Conservation (phyloP, 2,329 filamentous ascomycete species). For the Pseudocercospora eumusae region DNA sequence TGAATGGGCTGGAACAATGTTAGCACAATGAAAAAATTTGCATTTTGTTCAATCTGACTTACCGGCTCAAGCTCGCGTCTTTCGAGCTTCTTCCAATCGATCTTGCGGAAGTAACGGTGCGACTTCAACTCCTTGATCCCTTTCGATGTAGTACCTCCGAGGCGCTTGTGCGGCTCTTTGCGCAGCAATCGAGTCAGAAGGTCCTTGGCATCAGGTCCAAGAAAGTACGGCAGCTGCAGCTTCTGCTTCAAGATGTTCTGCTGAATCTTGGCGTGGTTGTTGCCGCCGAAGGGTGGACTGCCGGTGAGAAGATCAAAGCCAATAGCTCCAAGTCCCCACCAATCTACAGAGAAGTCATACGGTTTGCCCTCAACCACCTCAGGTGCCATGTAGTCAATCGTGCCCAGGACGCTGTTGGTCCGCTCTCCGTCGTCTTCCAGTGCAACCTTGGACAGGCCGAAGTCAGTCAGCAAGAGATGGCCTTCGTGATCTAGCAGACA, state of each 20-base stretch:
- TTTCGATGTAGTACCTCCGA: conserved; percentile 85
- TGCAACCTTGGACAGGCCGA: conserved; percentile 92
- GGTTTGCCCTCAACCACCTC: conserved; percentile 85
- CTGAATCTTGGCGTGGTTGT: conserved; percentile 92
- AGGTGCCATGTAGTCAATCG: conserved; percentile 98
- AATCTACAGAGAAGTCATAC: conserved; percentile 94
- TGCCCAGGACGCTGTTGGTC: conserved; percentile 90
- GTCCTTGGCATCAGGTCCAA: conserved; percentile 90
- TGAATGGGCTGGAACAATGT: conserved; percentile 64
- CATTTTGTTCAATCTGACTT: conserved; percentile 6
- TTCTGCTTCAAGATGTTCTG: conserved; percentile 96
- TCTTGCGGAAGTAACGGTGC: conserved; percentile 95
- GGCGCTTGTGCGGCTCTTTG: conserved; percentile 87
- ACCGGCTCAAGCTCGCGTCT: conserved; percentile 74
- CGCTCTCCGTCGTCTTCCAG: conserved; percentile 57
- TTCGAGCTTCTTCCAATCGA: conserved; percentile 88
- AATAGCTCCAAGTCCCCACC: conserved; percentile 96
- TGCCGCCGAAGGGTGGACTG: conserved; percentile 83
- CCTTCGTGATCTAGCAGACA: conserved; percentile 89
- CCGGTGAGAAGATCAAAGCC: conserved; percentile 93
- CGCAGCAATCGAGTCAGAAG: conserved; percentile 83
- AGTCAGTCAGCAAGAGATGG: conserved; percentile 92
- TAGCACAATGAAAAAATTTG: conserved; percentile 9
- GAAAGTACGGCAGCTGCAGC: conserved; percentile 81
- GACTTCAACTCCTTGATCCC: conserved; percentile 83